Percentiles rank a stretch among this genome's conserved stretches.
Conservation (phyloP, 2,329 filamentous ascomycete species). For the Fusarium sp. region DNA sequence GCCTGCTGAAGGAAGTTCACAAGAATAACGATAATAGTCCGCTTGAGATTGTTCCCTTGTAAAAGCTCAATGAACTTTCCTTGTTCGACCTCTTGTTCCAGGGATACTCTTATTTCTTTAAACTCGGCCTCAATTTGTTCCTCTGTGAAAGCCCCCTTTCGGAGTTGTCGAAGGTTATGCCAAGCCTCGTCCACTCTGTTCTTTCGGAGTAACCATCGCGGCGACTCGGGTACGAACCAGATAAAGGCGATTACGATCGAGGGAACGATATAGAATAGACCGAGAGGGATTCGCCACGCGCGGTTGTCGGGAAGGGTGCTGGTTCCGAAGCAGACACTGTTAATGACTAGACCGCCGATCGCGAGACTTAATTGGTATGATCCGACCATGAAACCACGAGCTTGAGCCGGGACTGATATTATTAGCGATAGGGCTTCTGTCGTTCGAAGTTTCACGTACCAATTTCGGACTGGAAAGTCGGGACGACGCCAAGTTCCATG, state of each 20-base stretch:
- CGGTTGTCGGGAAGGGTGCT: slow-evolving; percentile 38
- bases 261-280: slow-evolving; percentile 43
- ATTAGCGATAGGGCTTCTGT: not conserved
- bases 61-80: slow-evolving; percentile 33
- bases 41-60: slow-evolving; percentile 30
- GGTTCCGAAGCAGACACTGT: slow-evolving; percentile 40
- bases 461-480: slow-evolving; percentile 54
- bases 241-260: slow-evolving; percentile 25
- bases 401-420: slow-evolving; percentile 44
- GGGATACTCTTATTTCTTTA: slow-evolving; percentile 21
- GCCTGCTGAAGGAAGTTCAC: slow-evolving; percentile 41
- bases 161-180: slow-evolving; percentile 13
- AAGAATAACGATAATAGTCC: slow-evolving; percentile 23
- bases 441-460: slow-evolving; percentile 14
- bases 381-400: slow-evolving; percentile 53
- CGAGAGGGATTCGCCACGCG: slow-evolving; percentile 42
- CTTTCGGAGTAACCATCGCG: slow-evolving; percentile 44
- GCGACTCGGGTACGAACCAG: slow-evolving; percentile 47
- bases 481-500: slow-evolving; percentile 49
- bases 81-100: slow-evolving; percentile 41
- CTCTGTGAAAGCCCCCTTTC: slow-evolving; percentile 33
- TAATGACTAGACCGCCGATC: slow-evolving; percentile 47
- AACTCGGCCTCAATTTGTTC: slow-evolving; percentile 40
- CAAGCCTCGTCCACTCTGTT: slow-evolving; percentile 38
- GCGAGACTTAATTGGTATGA: slow-evolving; percentile 53